Conservation (phyloP, 352 stramenopile genomes). For the Globisporangium emineosum region DNA sequence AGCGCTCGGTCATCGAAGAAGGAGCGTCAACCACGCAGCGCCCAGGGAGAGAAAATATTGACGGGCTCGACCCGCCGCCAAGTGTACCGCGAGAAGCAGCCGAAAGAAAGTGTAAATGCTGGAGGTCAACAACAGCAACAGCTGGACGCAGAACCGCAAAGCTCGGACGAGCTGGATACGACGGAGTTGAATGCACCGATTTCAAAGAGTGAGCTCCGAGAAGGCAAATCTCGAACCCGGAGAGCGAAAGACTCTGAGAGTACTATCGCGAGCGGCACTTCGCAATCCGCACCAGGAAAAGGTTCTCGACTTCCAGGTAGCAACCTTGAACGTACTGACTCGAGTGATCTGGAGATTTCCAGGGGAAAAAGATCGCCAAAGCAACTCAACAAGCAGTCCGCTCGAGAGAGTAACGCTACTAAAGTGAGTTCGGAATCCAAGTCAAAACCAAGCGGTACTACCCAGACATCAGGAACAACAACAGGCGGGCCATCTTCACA, state of each 20-base stretch:
- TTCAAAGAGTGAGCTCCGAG: not conserved
- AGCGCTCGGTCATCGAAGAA: constrained; percentile 21
- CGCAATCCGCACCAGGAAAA: not conserved
- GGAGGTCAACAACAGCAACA: constrained; percentile 4
- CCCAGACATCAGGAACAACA: not conserved
- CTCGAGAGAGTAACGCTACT: constrained; percentile 4
- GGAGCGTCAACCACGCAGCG: constrained; percentile 9
- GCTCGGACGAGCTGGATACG: constrained; percentile 6
- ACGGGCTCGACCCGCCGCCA: constrained; percentile 30
- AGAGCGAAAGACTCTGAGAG: constrained; percentile 6
- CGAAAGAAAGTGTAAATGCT: constrained; percentile 14
- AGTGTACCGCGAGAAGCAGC: constrained; percentile 62
- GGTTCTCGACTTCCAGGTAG: not conserved
- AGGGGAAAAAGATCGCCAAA: constrained; percentile 17
- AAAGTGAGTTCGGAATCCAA: constrained; percentile 9
- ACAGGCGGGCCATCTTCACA: not conserved
- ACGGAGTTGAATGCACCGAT: not conserved
- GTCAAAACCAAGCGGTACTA: not conserved
- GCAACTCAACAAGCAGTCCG: constrained; percentile 9
- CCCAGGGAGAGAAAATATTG: constrained; percentile 15
- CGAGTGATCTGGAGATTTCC: constrained; percentile 16
- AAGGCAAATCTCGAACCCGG: constrained; percentile 4
- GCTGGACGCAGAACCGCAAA: not conserved
- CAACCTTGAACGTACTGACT: constrained; percentile 7
- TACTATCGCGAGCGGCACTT: not conserved